These are phyloP conservation scores for Amylocarpus encephaloides DNA, from an alignment of 2,329 filamentous ascomycete genomes.

Conservation along the genomic window DNA sequence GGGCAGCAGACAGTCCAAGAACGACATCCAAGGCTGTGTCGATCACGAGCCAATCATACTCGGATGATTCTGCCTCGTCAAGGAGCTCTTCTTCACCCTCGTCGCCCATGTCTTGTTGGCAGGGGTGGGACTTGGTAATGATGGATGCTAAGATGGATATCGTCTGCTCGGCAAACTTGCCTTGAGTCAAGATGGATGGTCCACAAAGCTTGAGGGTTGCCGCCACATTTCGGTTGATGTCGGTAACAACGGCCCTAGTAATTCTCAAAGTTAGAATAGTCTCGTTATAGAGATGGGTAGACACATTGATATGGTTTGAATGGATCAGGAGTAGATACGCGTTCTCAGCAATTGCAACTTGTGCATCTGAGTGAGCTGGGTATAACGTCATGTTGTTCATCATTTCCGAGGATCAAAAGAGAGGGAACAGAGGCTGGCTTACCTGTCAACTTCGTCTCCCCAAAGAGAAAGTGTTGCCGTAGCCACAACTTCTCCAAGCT, in stretches of 20 bases:
- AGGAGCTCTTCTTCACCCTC: slow-evolving; percentile 71
- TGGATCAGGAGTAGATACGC: slow-evolving; percentile 52
- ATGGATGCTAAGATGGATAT: slow-evolving; percentile 70
- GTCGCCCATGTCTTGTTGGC: slow-evolving; percentile 82
- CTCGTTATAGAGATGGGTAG: slow-evolving; percentile 14
- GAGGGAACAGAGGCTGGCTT: slow-evolving; percentile 44
- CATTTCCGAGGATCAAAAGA: slow-evolving; percentile 44
- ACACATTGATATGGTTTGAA: slow-evolving; percentile 22
- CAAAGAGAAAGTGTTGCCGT: slow-evolving; percentile 78
- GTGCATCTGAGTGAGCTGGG: slow-evolving; percentile 99
- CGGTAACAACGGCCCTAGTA: slow-evolving; percentile 75
- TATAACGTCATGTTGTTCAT: slow-evolving; percentile 88
- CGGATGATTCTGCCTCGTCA: slow-evolving; percentile 66
- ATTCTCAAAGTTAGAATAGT: slow-evolving; percentile 37
- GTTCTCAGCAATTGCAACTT: slow-evolving; percentile 83
- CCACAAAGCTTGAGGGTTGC: slow-evolving; percentile 88
- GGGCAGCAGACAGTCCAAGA: slow-evolving; percentile 73
- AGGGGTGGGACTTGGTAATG: slow-evolving; percentile 84
- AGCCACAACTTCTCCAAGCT: slow-evolving; percentile 80
- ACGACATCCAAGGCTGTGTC: slow-evolving; percentile 91
- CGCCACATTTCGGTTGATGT: slow-evolving; percentile 90
- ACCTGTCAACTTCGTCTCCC: slow-evolving; percentile 90
- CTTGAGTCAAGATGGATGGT: slow-evolving; percentile 71
- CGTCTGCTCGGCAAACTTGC: slow-evolving; percentile 67
- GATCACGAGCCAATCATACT: slow-evolving; percentile 96